phyloP scores from a whole-genome alignment of 2,329 filamentous ascomycete species.

The Capronia epimyces region DNA sequence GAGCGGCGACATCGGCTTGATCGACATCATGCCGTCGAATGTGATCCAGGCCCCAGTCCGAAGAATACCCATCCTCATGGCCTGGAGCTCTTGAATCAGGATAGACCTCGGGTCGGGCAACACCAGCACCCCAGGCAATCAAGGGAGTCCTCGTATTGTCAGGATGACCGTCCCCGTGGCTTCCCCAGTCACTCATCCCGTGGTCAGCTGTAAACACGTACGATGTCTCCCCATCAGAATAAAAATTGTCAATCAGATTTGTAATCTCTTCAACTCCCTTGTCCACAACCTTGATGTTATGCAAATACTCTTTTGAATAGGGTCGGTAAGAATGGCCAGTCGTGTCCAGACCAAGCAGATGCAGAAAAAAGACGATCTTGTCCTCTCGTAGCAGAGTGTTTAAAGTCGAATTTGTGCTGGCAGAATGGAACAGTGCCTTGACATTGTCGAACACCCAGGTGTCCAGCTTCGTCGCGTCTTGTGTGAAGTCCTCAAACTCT shows the following conservation, averaged over 20 bases:
- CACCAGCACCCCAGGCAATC: slow-evolving; percentile 87
- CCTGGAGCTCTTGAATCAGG: slow-evolving; percentile 60
- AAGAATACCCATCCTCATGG: slow-evolving; percentile 80
- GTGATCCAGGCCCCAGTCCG: slow-evolving; percentile 77
- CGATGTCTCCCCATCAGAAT: slow-evolving; percentile 77
- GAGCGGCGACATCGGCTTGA: slow-evolving; percentile 86
- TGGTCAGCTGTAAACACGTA: slow-evolving; percentile 98
- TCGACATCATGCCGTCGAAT: slow-evolving; percentile 83
- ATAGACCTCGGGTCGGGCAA: slow-evolving; percentile 65
- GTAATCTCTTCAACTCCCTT: slow-evolving; percentile 80
- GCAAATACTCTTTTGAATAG: slow-evolving; percentile 89
- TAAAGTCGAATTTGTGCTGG: slow-evolving; percentile 70
- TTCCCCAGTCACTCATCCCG: slow-evolving; percentile 99
- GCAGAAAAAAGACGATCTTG: slow-evolving; percentile 89
- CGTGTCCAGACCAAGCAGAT: slow-evolving; percentile 87
- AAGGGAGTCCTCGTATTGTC: slow-evolving; percentile 94
- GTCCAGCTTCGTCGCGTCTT: slow-evolving; percentile 74
- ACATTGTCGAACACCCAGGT: slow-evolving; percentile 95
- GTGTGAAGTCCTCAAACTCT: slow-evolving; percentile 85
- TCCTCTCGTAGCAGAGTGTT: slow-evolving; percentile 69
- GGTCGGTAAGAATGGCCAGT: slow-evolving; percentile 80
- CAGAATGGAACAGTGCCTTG: slow-evolving; percentile 75
- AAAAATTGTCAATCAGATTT: slow-evolving; percentile 77
- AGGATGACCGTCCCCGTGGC: slow-evolving; percentile 93
- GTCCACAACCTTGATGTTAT: slow-evolving; percentile 93